Evolutionary conservation across 78 protist species (phyloP).

Genomic region (Monosiga brevicollis): DNA sequence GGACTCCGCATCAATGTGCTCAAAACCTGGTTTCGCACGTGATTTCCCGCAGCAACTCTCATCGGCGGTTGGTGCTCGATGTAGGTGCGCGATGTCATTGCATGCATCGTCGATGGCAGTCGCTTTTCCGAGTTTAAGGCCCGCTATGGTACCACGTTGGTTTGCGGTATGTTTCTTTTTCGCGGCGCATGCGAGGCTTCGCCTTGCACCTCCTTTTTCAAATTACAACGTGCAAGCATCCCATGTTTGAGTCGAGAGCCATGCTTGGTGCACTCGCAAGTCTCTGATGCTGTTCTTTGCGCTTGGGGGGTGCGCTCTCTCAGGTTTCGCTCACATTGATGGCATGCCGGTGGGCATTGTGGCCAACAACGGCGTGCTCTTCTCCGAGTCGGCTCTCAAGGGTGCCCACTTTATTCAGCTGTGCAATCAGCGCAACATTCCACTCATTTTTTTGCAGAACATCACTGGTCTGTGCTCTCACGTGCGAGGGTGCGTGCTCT

Average conservation of each 20-base stretch:
- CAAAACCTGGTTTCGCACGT: too few species aligned
- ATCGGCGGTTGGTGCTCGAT: background rate
- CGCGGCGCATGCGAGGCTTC: too few species aligned
- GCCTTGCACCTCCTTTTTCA: too few species aligned
- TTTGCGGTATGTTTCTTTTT: conserved; percentile 43
- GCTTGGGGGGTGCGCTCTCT: background rate
- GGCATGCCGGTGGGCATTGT: conserved; percentile 93
- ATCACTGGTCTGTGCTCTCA: conserved; percentile 56
- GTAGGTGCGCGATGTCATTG: conserved; percentile 59
- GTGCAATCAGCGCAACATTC: conserved; percentile 84
- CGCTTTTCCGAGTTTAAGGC: conserved; percentile 86
- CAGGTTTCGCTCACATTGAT: conserved; percentile 75
- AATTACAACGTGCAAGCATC: too few species aligned
- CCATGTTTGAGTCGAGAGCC: too few species aligned
- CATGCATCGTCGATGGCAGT: conserved; percentile 89
- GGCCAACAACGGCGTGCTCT: conserved; percentile 89
- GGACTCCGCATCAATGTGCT: too few species aligned
- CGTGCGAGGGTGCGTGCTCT: too few species aligned
- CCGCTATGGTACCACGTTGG: conserved; percentile 80
- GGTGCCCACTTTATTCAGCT: conserved; percentile 90
- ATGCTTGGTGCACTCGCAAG: background rate
- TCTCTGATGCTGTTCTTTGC: too few species aligned
- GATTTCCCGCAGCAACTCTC: too few species aligned
- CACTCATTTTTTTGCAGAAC: conserved; percentile 90
- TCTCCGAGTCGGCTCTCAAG: conserved; percentile 67